Evolutionary conservation across 225 moss, liverwort and hornwort species (phyloP).

Genomic region (Bryoerythrophyllum caledonicum): DNA sequence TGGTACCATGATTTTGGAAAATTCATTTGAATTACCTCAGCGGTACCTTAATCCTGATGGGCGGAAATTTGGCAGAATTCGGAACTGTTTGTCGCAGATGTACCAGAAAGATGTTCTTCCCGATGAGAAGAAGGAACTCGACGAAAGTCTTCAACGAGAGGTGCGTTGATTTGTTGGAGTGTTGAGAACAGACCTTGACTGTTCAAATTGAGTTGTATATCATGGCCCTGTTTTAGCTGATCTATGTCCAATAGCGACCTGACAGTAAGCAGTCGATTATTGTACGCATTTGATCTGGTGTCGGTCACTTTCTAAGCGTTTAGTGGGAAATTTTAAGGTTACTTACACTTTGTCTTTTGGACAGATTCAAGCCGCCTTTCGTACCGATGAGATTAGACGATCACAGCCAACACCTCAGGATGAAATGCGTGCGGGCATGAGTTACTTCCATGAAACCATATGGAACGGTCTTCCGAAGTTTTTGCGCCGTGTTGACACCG

Average conservation of each 20-base stretch:
- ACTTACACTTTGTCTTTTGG: conserved; percentile 8
- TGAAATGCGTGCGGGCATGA: conserved; percentile 74
- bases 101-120: conserved; percentile 50
- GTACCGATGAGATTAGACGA: conserved; percentile 67
- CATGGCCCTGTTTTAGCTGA: background rate
- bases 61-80: conserved; percentile 45
- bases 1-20: background rate
- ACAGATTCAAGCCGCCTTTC: conserved; percentile 70
- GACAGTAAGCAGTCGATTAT: background rate
- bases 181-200: background rate
- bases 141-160: conserved; percentile 68
- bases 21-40: conserved; percentile 5
- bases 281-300: conserved; percentile 4
- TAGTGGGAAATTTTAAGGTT: background rate
- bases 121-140: conserved; percentile 63
- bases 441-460: conserved; percentile 71
- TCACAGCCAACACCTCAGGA: conserved; percentile 68
- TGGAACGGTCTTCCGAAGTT: conserved; percentile 72
- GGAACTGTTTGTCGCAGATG: conserved; percentile 58
- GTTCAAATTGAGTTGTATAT: background rate
- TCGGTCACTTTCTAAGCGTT: conserved; percentile 5
- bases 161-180: conserved; percentile 22
- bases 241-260: background rate
- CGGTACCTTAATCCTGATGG: conserved; percentile 4
- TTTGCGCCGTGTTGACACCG: conserved; percentile 64